Percentiles rank a stretch among this genome's conserved stretches.
Evolutionary conservation across 2,329 filamentous ascomycete species (phyloP).

Genomic region (Huntiella bhutanensis): DNA sequence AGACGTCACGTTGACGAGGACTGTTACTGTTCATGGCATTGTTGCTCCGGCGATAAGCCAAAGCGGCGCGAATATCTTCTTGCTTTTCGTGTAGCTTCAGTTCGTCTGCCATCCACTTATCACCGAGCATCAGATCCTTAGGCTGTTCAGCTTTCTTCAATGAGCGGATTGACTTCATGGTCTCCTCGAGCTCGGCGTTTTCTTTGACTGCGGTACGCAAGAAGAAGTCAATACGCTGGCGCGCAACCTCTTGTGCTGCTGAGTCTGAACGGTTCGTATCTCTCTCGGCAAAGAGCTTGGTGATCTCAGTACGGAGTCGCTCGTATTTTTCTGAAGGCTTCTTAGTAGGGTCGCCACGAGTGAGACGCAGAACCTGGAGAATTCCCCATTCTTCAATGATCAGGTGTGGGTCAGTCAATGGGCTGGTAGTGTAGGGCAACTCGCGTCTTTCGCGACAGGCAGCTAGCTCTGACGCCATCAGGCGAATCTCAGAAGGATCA

Average conservation of each 20-base stretch:
- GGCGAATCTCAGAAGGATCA: constrained; percentile 13
- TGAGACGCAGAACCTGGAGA: constrained; percentile 16
- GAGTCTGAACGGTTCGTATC: constrained; percentile 15
- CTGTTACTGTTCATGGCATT: no score
- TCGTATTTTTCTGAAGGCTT: constrained; percentile 14
- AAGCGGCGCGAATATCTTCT: background rate
- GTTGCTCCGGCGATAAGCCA: background rate
- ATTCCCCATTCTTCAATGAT: constrained; percentile 18
- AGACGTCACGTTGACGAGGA: background rate
- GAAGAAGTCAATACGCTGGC: constrained; percentile 15
- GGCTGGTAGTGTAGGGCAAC: constrained; percentile 18
- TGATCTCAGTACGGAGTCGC: constrained; percentile 17
- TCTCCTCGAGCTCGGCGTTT: constrained; percentile 11
- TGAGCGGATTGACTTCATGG: background rate
- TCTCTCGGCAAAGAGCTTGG: constrained; percentile 20
- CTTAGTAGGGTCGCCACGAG: constrained; percentile 12
- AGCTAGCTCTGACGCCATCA: constrained; percentile 18
- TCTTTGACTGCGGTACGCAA: constrained; percentile 16
- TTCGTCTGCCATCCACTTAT: constrained; percentile 21
- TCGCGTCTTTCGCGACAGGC: constrained; percentile 18
- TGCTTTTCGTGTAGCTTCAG: constrained; percentile 3
- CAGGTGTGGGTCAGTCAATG: constrained; percentile 15
- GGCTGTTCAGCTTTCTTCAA: background rate
- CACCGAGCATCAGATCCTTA: constrained; percentile 13
- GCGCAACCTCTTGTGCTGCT: constrained; percentile 13